Evolutionary conservation across 139 green algal species (phyloP), one percentile per base, ranked within the genome.

Genomic region (Closterium sp.): DNA sequence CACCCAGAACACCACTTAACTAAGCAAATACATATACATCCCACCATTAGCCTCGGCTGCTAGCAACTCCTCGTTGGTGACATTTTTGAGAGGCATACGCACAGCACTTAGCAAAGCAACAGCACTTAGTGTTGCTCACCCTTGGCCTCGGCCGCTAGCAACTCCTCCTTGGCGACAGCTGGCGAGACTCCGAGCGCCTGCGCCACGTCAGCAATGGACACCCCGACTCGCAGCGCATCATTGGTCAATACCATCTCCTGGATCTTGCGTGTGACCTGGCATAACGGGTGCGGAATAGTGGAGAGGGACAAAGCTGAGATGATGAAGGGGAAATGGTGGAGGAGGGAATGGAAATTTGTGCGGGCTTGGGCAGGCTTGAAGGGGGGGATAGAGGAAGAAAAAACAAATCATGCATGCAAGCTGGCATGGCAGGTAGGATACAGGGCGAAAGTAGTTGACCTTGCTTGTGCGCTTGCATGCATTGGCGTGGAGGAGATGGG

Each of bases 151-250:
- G 97, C 98, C 27, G 93, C 96, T 9, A 96, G 70, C 90, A 99
- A 93, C 86, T 99, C 97, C 95, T 99, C 97, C 2, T 86, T 87
- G 2, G 98, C 98, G 9, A 99, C 88, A 24, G 92, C 89, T 27
- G 89, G 62, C 10, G 94, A 31, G n/a, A 96, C 70, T 1, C 84
- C 91, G 45, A 95, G 50, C 62, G 94, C 90, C 84, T 31, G 45
- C 42, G 92, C 92, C 19, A 85, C 92, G 21, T 95, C 90, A 42
- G 32, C 29, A 34, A 38, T 31, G 32, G 22, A 91, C 24, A 95
- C 91, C 2, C 94, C 94, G 22, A 84, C 70, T 17, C 70, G 45
- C n/a, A 28, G 38, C 62, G 42, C 92, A 11, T 62, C 91, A 22
- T 88, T 86, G 70, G 31, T 45, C 73, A 70, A 70, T 4, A 93